These are phyloP conservation scores for Niebla homalea DNA, from an alignment of 495 filamentous ascomycete genomes.

Conservation along the genomic window DNA sequence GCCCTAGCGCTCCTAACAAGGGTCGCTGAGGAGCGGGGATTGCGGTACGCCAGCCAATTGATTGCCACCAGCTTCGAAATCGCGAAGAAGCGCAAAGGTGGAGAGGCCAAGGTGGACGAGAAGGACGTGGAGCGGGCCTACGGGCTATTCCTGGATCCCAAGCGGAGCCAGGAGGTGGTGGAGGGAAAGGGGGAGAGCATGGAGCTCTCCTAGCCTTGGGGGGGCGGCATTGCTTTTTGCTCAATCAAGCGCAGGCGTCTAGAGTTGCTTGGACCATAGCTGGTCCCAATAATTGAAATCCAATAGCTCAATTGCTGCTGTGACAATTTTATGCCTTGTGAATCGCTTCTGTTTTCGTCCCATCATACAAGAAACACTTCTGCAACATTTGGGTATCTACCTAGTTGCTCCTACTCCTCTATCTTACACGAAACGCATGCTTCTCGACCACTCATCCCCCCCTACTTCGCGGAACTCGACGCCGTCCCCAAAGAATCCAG, in stretches of 20 bases:
- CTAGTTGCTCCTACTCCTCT: not conserved
- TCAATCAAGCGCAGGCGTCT: conserved; percentile 8
- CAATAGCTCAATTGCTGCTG: too few relatives aligned
- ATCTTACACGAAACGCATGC: conserved; percentile 47
- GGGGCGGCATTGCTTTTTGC: not conserved
- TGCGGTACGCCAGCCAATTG: conserved; percentile 88
- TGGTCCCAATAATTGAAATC: too few relatives aligned
- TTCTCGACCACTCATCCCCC: conserved; percentile 43
- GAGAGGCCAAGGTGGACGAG: conserved; percentile 60
- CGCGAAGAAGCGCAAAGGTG: conserved; percentile 61
- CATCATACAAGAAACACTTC: too few relatives aligned
- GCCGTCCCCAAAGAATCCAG: conserved; percentile 88
- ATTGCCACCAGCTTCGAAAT: conserved; percentile 87
- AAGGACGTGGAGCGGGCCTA: conserved; percentile 89
- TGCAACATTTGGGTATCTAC: not conserved
- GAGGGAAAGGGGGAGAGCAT: conserved; percentile 60
- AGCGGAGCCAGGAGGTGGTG: conserved; percentile 67
- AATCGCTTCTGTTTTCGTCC: too few relatives aligned
- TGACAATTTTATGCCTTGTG: too few relatives aligned
- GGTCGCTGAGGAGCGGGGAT: conserved; percentile 82
- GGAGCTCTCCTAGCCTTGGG: conserved; percentile 47
- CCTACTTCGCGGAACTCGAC: conserved; percentile 62
- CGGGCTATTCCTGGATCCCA: conserved; percentile 81
- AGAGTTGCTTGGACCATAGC: not conserved
- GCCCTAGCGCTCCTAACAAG: conserved; percentile 86